A percentile compares a stretch with the other conserved stretches of the same genome.
Conservation (phyloP, 768 basidiomycete genomes). For the Coprinopsis strossmayeri region DNA sequence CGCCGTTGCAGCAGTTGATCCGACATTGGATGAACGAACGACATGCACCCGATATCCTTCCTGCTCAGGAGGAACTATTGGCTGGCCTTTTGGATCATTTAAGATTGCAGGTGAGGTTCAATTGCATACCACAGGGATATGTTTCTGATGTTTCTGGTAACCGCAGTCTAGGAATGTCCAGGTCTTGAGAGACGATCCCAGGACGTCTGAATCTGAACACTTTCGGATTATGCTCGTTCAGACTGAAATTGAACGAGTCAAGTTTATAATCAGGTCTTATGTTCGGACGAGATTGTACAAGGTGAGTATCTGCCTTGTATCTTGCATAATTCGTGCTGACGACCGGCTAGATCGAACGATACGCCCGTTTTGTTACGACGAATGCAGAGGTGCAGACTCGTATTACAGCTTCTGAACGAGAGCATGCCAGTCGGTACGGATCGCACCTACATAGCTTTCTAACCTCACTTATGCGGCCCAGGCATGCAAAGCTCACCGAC, state of each 20-base stretch:
- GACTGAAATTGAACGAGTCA: constrained; percentile 91
- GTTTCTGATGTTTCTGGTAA: constrained; percentile 6
- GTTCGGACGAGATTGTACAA: constrained; percentile 82
- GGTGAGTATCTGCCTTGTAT: constrained; percentile 37
- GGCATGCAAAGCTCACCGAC: constrained; percentile 72
- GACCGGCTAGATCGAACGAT: constrained; percentile 76
- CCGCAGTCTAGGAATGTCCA: constrained; percentile 72
- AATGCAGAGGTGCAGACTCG: constrained; percentile 69
- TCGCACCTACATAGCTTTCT: not conserved
- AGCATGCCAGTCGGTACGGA: constrained; percentile 67
- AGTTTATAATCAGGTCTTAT: constrained; percentile 88
- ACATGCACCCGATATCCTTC: constrained; percentile 73
- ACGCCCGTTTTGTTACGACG: constrained; percentile 69
- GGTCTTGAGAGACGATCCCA: constrained; percentile 69
- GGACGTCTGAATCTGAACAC: constrained; percentile 88
- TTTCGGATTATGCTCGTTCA: constrained; percentile 90
- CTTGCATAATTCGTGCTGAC: not conserved
- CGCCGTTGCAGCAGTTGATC: constrained; percentile 62
- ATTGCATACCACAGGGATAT: no score
- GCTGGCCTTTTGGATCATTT: constrained; percentile 67
- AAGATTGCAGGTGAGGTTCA: constrained; percentile 77
- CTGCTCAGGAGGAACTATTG: constrained; percentile 64
- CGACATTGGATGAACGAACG: constrained; percentile 86
- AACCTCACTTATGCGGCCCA: constrained; percentile 20
- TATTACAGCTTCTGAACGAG: constrained; percentile 77